Conservation (phyloP, 2,329 filamentous ascomycete genomes). For the Fusarium sp. region DNA sequence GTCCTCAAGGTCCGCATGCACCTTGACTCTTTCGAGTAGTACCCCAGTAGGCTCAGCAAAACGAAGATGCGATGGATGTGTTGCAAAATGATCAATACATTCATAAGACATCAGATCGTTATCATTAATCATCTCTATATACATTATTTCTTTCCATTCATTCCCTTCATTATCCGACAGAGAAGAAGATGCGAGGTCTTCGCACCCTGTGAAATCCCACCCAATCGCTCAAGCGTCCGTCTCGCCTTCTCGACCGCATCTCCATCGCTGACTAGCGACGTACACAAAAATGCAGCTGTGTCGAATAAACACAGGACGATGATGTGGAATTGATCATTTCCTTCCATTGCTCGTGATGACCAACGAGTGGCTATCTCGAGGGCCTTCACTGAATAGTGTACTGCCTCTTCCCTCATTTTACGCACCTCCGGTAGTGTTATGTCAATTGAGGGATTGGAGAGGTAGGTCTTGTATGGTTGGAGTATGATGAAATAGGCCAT, state of each 20-base stretch:
- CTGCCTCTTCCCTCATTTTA: slow-evolving; percentile 1
- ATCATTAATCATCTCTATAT: background rate
- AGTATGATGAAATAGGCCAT: slow-evolving; percentile 20
- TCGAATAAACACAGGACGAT: slow-evolving; percentile 6
- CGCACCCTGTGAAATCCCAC: background rate
- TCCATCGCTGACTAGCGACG: background rate
- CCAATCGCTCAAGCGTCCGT: background rate
- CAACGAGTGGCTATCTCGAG: background rate
- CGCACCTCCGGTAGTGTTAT: too few species aligned
- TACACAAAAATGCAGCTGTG: slow-evolving; percentile 12
- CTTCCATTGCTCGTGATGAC: slow-evolving; percentile 5
- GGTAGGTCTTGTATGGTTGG: slow-evolving; percentile 13
- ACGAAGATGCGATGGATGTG: background rate
- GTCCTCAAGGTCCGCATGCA: too few species aligned
- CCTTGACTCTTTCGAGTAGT: too few species aligned
- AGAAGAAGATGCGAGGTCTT: slow-evolving; percentile 5
- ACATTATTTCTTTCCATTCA: background rate
- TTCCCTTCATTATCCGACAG: slow-evolving; percentile 1
- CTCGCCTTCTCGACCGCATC: background rate
- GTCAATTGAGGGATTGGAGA: too few species aligned
- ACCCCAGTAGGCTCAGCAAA: too few species aligned
- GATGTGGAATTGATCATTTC: slow-evolving; percentile 15
- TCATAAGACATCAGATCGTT: background rate
- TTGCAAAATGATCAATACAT: background rate
- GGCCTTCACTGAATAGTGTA: background rate